These are phyloP conservation scores for Neurospora sp. DNA, from an alignment of 495 filamentous ascomycete species.

Conservation along the genomic window DNA sequence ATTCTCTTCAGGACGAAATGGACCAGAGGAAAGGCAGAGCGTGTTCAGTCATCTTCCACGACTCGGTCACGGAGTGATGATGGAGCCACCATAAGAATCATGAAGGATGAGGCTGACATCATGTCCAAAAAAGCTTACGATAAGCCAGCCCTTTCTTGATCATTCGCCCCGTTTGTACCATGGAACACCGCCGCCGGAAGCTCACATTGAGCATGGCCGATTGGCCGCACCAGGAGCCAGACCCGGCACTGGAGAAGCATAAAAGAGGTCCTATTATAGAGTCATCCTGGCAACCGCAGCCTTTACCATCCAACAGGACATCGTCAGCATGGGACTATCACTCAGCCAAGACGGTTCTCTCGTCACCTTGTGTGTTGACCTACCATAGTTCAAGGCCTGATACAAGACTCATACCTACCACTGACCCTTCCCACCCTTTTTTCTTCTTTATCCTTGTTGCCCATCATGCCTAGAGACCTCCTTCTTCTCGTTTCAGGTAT, in stretches of 20 bases:
- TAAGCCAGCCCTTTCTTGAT: not conserved
- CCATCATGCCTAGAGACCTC: not conserved
- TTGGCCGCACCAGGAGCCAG: not conserved
- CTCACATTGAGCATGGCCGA: not conserved
- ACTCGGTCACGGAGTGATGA: not conserved
- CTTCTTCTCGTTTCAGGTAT: not conserved
- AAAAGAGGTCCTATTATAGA: not conserved
- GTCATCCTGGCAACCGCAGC: not conserved
- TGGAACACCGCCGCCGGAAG: not conserved
- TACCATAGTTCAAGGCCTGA: not conserved
- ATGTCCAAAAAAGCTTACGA: not conserved
- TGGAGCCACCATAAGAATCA: not conserved
- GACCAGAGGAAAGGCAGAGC: not conserved
- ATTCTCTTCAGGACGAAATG: not conserved
- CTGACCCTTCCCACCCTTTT: not conserved
- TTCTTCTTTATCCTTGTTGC: not conserved
- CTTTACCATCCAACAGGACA: not conserved
- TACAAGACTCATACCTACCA: not conserved
- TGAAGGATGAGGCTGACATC: not conserved
- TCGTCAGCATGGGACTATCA: not conserved
- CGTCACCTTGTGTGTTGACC: not conserved
- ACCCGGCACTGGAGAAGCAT: not conserved
- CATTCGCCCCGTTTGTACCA: not conserved
- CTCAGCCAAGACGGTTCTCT: not conserved
- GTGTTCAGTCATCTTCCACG: not conserved